Conservation (phyloP, 495 filamentous ascomycete species). For the Penicillium robsamsonii region DNA sequence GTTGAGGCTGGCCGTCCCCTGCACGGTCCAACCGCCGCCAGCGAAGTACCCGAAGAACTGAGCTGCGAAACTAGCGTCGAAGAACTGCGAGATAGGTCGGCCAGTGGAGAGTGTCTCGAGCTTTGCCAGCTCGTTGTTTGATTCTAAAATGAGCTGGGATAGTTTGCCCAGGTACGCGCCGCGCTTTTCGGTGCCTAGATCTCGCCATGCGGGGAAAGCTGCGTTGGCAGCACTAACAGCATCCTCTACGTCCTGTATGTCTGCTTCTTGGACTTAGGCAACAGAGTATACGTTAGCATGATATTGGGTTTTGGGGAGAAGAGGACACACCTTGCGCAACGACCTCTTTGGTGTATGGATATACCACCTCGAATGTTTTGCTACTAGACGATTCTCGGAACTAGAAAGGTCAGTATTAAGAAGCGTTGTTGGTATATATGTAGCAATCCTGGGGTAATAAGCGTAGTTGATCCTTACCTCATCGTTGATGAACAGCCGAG, state of each 20-base stretch:
- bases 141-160: conserved; percentile 49
- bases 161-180: conserved; percentile 52
- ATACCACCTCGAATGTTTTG: conserved; percentile 45
- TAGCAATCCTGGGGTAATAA: background rate
- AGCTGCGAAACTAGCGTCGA: conserved; percentile 22
- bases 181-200: conserved; percentile 43
- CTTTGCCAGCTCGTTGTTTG: conserved; percentile 48
- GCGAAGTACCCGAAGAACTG: conserved; percentile 29
- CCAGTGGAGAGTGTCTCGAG: conserved; percentile 41
- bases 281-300: conserved; percentile 7
- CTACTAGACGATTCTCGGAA: conserved; percentile 44
- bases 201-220: conserved; percentile 60
- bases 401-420: conserved; percentile 21
- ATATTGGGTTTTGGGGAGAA: background rate
- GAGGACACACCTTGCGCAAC: conserved; percentile 36
- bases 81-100: conserved; percentile 31
- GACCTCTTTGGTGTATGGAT: conserved; percentile 43
- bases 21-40: conserved; percentile 30
- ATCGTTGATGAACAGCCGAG: conserved; percentile 50
- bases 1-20: conserved; percentile 57
- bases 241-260: conserved; percentile 52
- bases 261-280: conserved; percentile 45
- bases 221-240: conserved; percentile 58
- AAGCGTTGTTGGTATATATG: background rate
- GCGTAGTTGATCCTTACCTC: conserved; percentile 27